Base-by-base conservation (phyloP, 345 rosid species). In the Crucihimalaya himalaica region DNA sequence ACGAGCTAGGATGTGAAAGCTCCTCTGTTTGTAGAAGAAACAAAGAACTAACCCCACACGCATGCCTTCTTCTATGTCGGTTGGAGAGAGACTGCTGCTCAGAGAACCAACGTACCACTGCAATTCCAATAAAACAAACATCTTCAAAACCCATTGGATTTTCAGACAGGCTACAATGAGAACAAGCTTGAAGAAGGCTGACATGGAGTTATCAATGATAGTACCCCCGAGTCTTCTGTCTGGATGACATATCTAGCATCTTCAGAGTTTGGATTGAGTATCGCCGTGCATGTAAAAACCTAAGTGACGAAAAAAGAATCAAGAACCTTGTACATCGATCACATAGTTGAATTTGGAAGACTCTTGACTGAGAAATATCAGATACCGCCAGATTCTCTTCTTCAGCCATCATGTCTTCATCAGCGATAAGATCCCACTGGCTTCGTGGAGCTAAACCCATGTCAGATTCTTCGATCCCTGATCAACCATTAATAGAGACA, bases 361-460 rank as follows among this genome's bases (percentile, higher is more conserved):
- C 7, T 25, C 55, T 50, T 1, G n/a, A 13, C 7, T 4, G 56
- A 51, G 56, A 21, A 12, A 51, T 21, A 23, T 51, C 31, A 51
- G 8, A 51, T 21, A 51, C 56, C 4, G 0, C 3, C 28, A 51
- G 29, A 21, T 11, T 19, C 29, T 51, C 8, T 51, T 51, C 56
- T 51, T 21, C 29, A 51, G 4, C 6, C 56, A 51, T 21, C 56
- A 11, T 51, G 4, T 21, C 5, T 25, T 12, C 5, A 51, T 21
- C 56, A 23, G n/a, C 28, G 28, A 10, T 51, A 23, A 51, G 56
- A 51, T 51, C 28, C 56, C 56, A 51, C n/a, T 51, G 56, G 28
- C 31, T 51, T 21, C 56, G 28, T 51, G 56, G 56, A 51, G 56
- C 56, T 12, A 51, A 51, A 51, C 56, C 56, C 56, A 51, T 51